Evolutionary conservation across 2,329 filamentous ascomycete species (phyloP), one percentile per base, ranked within the genome.

Genomic region (Hirsutella thompsonii): DNA sequence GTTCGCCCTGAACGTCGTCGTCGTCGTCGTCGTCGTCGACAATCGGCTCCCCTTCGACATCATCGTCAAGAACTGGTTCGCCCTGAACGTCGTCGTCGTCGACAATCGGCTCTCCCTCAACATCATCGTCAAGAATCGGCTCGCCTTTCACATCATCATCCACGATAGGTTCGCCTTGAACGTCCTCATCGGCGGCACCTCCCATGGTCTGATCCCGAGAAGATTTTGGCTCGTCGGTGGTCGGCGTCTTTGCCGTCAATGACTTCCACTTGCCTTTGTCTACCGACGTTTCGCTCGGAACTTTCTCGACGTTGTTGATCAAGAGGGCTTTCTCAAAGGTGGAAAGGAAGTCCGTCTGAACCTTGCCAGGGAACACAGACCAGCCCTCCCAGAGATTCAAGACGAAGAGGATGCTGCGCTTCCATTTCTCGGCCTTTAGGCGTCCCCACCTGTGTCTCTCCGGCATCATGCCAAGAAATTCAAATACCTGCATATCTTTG

Each of bases 401-500:
- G 2, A 92, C 69, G 5, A 78, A 69, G 3, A 72, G 71, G 32
- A 92, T 69, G 51, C 82, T 87, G 38, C 84, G 74, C 58, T 83
- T 84, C 83, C 85, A 92, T 60, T 90, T 89, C 46, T 92, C 85
- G 3, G 81, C 80, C 18, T 84, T 80, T 46, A 94, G 64, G 1
- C 84, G 76, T 9, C 89, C 89, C 87, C 88, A 94, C 36, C 71
- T 70, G 19, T 83, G 63, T 41, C 76, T 78, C 50, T 81, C 79
- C 8, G 87, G 78, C 44, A 93, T 72, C 42, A 74, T 65, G 1
- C 88, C 88, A 3, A 95, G 70, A 36, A 74, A 70, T 52, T 84
- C 82, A 52, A 94, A 94, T 1, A 81, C 76, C 43, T 76, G 74
- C 42, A 78, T 74, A 8, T 74, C 64, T 23, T 76, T 76, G 20